Percentiles rank a stretch among this genome's conserved stretches.
Evolutionary conservation across 1,284 basidiomycete genomes (phyloP).

Genomic region (Tremellales sp.): DNA sequence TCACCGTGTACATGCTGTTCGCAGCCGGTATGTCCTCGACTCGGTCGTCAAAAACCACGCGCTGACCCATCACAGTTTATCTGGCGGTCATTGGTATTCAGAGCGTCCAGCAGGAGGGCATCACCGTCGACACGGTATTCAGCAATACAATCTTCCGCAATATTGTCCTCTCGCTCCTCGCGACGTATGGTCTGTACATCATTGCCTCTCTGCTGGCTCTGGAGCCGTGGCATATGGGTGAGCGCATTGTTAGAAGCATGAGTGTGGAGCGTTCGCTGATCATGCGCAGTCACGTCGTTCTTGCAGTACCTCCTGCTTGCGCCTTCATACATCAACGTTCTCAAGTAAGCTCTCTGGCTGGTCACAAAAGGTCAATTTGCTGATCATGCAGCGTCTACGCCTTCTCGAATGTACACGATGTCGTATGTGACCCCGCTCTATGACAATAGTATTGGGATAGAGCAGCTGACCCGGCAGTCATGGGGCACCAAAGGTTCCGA

Average conservation of each 20-base stretch:
- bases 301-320: slow-evolving; percentile 79
- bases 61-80: slow-evolving; percentile 55
- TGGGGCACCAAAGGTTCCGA: slow-evolving; percentile 93
- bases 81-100: slow-evolving; percentile 75
- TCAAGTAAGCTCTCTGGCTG: slow-evolving; percentile 62
- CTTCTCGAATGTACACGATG: slow-evolving; percentile 72
- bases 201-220: slow-evolving; percentile 75
- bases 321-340: slow-evolving; percentile 85
- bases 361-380: background rate
- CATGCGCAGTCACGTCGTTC: slow-evolving; percentile 70
- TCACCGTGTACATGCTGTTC: slow-evolving; percentile 82
- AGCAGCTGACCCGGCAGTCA: slow-evolving; percentile 16
- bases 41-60: background rate
- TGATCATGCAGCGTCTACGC: slow-evolving; percentile 51
- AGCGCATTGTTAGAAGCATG: slow-evolving; percentile 3
- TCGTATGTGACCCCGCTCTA: slow-evolving; percentile 43
- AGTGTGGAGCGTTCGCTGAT: slow-evolving; percentile 2
- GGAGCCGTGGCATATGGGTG: slow-evolving; percentile 44
- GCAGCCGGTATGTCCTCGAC: slow-evolving; percentile 54
- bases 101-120: slow-evolving; percentile 52
- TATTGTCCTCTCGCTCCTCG: slow-evolving; percentile 76
- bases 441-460: background rate
- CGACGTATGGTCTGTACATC: slow-evolving; percentile 81
- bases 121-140: slow-evolving; percentile 60
- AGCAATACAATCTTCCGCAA: slow-evolving; percentile 74